Evolutionary conservation across 1,284 basidiomycete species (phyloP).

Genomic region (Cutaneotrichosporon cutaneum): DNA sequence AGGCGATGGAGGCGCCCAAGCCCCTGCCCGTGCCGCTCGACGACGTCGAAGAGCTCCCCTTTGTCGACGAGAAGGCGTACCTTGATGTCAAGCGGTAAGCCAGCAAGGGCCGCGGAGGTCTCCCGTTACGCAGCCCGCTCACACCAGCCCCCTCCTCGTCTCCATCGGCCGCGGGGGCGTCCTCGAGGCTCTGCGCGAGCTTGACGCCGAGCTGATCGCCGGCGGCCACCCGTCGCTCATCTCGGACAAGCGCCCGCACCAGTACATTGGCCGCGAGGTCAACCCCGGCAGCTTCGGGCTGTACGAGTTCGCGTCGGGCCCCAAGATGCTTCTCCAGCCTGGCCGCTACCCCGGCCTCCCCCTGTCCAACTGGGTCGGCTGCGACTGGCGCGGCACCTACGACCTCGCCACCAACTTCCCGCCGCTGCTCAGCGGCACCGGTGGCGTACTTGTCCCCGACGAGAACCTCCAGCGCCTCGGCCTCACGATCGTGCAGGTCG

Average conservation of each 20-base stretch:
- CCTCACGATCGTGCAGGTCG: conserved; percentile 22
- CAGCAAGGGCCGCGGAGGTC: too few species aligned
- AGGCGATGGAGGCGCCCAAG: background rate
- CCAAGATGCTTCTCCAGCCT: conserved; percentile 21
- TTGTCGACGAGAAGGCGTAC: conserved; percentile 19
- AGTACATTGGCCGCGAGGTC: conserved; percentile 20
- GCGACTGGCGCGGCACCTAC: conserved; percentile 16
- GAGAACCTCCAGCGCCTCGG: conserved; percentile 16
- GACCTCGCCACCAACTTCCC: conserved; percentile 24
- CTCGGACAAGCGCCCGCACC: conserved; percentile 19
- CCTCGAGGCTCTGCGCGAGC: conserved; percentile 14
- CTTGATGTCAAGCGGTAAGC: conserved; percentile 17
- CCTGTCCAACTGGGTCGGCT: conserved; percentile 21
- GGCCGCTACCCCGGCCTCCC: conserved; percentile 24
- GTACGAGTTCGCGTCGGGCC: conserved; percentile 21
- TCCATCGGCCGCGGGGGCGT: conserved; percentile 19
- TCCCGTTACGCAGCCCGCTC: background rate
- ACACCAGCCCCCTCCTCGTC: conserved; percentile 15
- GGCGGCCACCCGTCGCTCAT: conserved; percentile 15
- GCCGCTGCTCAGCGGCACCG: background rate
- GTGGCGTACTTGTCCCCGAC: conserved; percentile 14
- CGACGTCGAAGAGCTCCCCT: conserved; percentile 10
- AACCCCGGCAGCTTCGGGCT: conserved; percentile 23
- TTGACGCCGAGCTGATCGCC: conserved; percentile 14
- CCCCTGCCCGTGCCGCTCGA: background rate